A percentile compares a stretch with the other conserved stretches of the same genome.
Evolutionary conservation across 1,139 yeast genomes (phyloP).

Genomic region (Sugiyamaella grinbergsii): DNA sequence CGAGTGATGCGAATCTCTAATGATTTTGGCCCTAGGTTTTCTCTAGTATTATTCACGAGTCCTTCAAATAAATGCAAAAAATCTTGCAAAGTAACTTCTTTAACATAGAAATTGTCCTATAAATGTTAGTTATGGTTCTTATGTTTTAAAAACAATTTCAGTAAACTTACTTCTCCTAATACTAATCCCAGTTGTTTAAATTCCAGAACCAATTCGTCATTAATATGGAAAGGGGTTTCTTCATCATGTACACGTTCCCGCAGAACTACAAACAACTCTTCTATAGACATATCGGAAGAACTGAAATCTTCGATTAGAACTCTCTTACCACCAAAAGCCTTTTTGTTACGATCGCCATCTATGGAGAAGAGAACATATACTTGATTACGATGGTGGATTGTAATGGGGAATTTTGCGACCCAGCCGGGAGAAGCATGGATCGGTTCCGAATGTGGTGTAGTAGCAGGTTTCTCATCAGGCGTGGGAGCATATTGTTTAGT

Average conservation of each 20-base stretch:
- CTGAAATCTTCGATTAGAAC: conserved; percentile 13
- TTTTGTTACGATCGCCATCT: neutral
- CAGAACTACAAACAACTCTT: conserved; percentile 28
- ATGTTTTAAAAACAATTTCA: conserved; percentile 1
- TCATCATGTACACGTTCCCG: conserved; percentile 26
- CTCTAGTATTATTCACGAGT: conserved; percentile 25
- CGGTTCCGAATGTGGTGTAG: neutral
- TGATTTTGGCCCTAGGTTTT: conserved; percentile 21
- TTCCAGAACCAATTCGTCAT: conserved; percentile 30
- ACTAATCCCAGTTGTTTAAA: conserved; percentile 30
- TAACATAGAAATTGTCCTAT: conserved; percentile 33
- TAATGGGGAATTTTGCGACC: conserved; percentile 12
- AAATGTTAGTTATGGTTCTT: conserved; percentile 11
- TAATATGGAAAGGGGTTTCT: conserved; percentile 21
- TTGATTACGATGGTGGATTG: conserved; percentile 12
- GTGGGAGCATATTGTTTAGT: neutral
- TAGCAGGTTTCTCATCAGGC: neutral
- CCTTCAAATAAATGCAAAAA: conserved; percentile 28
- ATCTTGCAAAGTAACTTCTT: conserved; percentile 33
- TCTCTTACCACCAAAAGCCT: conserved; percentile 6
- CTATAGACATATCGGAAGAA: conserved; percentile 23
- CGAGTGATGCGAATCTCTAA: conserved; percentile 24
- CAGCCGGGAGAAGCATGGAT: neutral
- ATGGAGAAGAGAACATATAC: conserved; percentile 12
- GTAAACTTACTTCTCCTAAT: conserved; percentile 30